These are phyloP conservation scores for Colletotrichum coccodes DNA, from an alignment of 2,329 filamentous ascomycete genomes.

Conservation along the genomic window DNA sequence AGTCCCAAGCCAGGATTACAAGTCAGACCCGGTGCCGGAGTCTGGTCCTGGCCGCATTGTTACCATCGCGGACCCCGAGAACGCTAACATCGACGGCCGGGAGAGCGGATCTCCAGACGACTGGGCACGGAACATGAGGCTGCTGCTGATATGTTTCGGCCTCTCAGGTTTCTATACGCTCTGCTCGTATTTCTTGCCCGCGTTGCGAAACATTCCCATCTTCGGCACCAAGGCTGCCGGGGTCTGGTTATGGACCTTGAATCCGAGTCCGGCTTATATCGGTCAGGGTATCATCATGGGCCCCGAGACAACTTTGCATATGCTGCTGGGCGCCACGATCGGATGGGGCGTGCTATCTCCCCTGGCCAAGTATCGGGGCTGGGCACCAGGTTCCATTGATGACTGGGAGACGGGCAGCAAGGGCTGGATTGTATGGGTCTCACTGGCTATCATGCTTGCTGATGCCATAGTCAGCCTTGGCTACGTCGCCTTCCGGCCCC, in stretches of 20 bases:
- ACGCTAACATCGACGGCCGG: not conserved
- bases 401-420: conserved; percentile 96
- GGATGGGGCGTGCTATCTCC: conserved; percentile 95
- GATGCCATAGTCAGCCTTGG: conserved; percentile 90
- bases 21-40: not conserved
- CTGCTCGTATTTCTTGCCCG: conserved; percentile 88
- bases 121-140: conserved; percentile 60
- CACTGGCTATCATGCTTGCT: conserved; percentile 94
- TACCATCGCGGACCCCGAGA: conserved; percentile 6
- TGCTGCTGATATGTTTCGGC: conserved; percentile 67
- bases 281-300: conserved; percentile 99
- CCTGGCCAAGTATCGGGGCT: conserved; percentile 83
- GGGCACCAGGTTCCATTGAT: conserved; percentile 87
- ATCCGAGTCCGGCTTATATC: conserved; percentile 96
- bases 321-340: conserved; percentile 88
- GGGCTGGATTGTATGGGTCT: conserved; percentile 98
- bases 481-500: conserved; percentile 76
- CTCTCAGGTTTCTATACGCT: conserved; percentile 77
- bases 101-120: conserved; percentile 35
- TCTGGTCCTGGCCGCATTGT: not conserved
- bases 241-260: conserved; percentile 94
- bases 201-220: conserved; percentile 86
- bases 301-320: conserved; percentile 91
- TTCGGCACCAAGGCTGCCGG: conserved; percentile 80
- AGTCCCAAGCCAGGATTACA: conserved; percentile 39